A percentile compares a stretch with the other conserved stretches of the same genome.
phyloP scores from a whole-genome alignment of 116 monocot species.

The Dioscorea cayenensis region DNA sequence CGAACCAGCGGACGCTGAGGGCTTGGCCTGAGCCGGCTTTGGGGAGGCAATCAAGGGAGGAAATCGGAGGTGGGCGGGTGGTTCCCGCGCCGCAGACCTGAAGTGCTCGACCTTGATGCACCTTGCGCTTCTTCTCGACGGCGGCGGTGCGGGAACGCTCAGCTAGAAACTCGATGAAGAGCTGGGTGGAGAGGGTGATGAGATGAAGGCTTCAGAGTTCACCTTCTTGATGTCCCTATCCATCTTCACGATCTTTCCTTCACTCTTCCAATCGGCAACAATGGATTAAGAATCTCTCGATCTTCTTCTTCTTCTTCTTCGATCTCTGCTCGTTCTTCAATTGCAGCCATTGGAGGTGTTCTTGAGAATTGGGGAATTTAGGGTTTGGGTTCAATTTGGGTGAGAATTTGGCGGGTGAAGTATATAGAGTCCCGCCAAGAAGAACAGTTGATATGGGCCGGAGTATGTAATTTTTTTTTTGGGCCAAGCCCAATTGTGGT shows the following conservation, averaged over 20 bases:
- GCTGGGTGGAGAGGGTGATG: conserved; percentile 61
- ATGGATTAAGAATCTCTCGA: conserved; percentile 13
- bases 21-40: background rate
- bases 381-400: too few species aligned
- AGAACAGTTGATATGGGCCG: too few species aligned
- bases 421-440: too few species aligned
- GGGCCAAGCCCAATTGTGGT: too few species aligned
- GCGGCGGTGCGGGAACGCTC: conserved; percentile 31
- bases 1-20: conserved; percentile 5
- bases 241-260: conserved; percentile 80
- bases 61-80: conserved; percentile 74
- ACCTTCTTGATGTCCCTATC: conserved; percentile 78
- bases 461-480: too few species aligned
- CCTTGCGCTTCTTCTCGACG: conserved; percentile 30
- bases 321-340: background rate
- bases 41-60: conserved; percentile 68
- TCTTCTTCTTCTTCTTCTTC: background rate
- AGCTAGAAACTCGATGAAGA: conserved; percentile 61
- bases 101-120: conserved; percentile 50
- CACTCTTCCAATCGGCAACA: conserved; percentile 61
- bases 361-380: too few species aligned
- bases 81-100: conserved; percentile 30
- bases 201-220: conserved; percentile 67
- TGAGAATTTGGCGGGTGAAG: too few species aligned
- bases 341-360: background rate